Percentiles rank a stretch among this genome's conserved stretches.
phyloP scores from a whole-genome alignment of 179 eudicot species.

The Sideroxylon spinosum region DNA sequence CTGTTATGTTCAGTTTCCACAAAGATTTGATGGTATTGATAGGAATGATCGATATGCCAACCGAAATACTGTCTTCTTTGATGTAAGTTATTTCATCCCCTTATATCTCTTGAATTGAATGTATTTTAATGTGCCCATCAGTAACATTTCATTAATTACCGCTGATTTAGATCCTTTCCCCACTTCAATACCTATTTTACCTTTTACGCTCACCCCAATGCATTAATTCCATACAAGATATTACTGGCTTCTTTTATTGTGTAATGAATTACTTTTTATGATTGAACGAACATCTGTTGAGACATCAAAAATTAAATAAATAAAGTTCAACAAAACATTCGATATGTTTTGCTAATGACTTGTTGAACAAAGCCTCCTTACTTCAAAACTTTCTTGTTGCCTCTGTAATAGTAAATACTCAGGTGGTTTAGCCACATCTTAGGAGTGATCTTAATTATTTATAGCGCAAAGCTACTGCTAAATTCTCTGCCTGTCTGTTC shows the following conservation, averaged over 20 bases:
- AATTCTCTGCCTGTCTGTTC: background rate
- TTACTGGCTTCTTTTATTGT: background rate
- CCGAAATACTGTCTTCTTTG: slow-evolving; percentile 75
- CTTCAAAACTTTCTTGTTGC: too few species aligned
- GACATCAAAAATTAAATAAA: background rate
- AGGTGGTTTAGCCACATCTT: background rate
- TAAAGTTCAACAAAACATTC: background rate
- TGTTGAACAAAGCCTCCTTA: slow-evolving; percentile 3
- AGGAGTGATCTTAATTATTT: background rate
- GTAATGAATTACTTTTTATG: background rate
- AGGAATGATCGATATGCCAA: slow-evolving; percentile 81
- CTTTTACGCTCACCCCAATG: background rate
- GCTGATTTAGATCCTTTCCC: background rate
- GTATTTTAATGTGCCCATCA: background rate
- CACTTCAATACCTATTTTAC: slow-evolving; percentile 5
- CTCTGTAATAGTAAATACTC: background rate
- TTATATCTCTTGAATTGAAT: background rate
- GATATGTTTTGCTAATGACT: background rate
- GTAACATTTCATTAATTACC: background rate
- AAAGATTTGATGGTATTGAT: slow-evolving; percentile 84
- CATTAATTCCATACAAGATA: slow-evolving; percentile 5
- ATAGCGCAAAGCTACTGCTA: background rate
- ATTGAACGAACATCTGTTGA: background rate
- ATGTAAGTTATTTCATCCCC: slow-evolving; percentile 40
- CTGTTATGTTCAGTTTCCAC: slow-evolving; percentile 83